These are phyloP conservation scores for Pseudocercospora fuligena DNA, from an alignment of 2,329 filamentous ascomycete species.

Conservation along the genomic window DNA sequence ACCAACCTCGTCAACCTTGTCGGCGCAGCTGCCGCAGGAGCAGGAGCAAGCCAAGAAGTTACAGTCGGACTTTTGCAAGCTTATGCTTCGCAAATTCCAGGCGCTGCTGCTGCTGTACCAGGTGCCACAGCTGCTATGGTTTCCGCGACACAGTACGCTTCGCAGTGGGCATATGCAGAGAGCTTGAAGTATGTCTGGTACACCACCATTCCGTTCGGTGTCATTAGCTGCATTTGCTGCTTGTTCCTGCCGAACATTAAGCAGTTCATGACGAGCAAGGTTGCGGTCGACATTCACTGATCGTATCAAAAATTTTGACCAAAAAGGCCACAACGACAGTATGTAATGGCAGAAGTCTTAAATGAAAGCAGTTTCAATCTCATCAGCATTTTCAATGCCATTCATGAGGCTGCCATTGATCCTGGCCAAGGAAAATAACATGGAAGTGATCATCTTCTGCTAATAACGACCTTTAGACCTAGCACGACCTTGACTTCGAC, in stretches of 20 bases:
- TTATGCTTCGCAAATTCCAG: conserved; percentile 29
- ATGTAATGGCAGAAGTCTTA: neutral
- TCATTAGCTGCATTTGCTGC: conserved; percentile 30
- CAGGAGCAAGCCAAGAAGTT: conserved; percentile 19
- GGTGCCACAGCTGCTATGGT: conserved; percentile 21
- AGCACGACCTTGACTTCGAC: neutral
- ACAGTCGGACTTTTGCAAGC: conserved; percentile 21
- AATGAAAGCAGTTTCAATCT: neutral
- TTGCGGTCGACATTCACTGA: conserved; percentile 32
- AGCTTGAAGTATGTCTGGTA: conserved; percentile 32
- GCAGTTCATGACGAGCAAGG: conserved; percentile 31
- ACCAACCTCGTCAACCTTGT: conserved; percentile 58
- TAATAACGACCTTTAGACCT: neutral
- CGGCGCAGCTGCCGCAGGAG: conserved; percentile 47
- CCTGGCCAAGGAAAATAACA: neutral
- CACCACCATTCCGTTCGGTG: conserved; percentile 32
- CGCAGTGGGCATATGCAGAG: conserved; percentile 29
- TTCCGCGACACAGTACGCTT: conserved; percentile 29
- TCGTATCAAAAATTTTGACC: neutral
- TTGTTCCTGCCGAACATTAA: conserved; percentile 32
- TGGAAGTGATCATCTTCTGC: neutral
- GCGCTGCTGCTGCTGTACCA: conserved; percentile 25
- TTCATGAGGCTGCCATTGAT: too few relatives aligned
- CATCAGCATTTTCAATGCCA: neutral
- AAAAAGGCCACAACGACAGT: neutral